A percentile compares a stretch with the other conserved stretches of the same genome.
Conservation (phyloP, 2,329 filamentous ascomycete species). For the Aspergillus sclerotialis region DNA sequence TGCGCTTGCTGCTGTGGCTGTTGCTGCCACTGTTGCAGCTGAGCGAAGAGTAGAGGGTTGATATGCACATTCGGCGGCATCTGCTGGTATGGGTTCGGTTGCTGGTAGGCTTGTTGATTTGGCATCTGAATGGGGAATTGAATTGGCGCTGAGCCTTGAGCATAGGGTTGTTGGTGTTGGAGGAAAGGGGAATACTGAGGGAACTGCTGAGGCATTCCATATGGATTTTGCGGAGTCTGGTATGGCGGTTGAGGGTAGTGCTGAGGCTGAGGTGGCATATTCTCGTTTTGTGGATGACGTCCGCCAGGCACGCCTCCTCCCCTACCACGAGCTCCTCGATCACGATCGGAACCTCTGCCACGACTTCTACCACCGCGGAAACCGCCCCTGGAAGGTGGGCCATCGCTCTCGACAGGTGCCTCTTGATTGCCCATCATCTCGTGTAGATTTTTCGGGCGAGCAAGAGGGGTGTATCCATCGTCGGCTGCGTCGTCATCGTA, state of each 20-base stretch:
- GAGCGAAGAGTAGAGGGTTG: constrained; percentile 53
- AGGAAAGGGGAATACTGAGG: constrained; percentile 19
- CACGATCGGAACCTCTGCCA: constrained; percentile 34
- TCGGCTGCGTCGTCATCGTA: constrained; percentile 58
- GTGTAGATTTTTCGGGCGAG: constrained; percentile 59
- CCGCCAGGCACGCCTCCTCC: constrained; percentile 26
- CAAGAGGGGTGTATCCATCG: constrained; percentile 59
- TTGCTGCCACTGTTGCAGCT: constrained; percentile 38
- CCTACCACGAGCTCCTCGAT: constrained; percentile 30
- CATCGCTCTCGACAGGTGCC: constrained; percentile 27
- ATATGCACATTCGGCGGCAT: constrained; percentile 44
- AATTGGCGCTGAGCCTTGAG: constrained; percentile 17
- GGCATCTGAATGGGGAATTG: constrained; percentile 34
- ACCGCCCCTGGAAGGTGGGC: constrained; percentile 25
- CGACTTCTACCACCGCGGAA: constrained; percentile 44
- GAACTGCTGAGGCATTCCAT: constrained; percentile 22
- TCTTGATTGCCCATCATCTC: constrained; percentile 40
- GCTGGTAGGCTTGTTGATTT: constrained; percentile 31
- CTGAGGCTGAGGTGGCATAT: constrained; percentile 20
- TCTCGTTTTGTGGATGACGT: constrained; percentile 19
- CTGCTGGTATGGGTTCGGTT: constrained; percentile 38
- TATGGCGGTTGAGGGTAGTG: constrained; percentile 17
- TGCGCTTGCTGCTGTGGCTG: constrained; percentile 23
- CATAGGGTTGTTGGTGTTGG: constrained; percentile 26
- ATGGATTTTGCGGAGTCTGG: constrained; percentile 17